Conservation (phyloP, 805 yeast species). For the Millerozyma acaciae region DNA sequence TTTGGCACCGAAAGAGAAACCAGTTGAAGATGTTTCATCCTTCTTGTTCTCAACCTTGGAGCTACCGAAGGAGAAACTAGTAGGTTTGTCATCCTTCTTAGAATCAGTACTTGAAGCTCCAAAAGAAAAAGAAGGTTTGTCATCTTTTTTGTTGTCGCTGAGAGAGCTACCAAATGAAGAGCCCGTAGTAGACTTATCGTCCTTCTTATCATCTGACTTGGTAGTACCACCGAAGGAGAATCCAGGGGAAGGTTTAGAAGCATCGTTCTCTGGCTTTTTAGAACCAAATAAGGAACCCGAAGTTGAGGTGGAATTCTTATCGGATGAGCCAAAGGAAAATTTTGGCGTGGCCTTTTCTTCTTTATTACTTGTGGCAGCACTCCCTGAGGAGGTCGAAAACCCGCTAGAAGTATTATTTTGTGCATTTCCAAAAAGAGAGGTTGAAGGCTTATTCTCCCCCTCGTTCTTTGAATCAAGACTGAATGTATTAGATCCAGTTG, state of each 20-base stretch:
- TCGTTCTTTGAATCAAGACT: constrained; percentile 10
- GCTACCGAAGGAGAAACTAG: constrained; percentile 16
- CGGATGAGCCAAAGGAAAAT: constrained; percentile 13
- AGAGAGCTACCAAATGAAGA: constrained; percentile 4
- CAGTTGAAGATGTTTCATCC: constrained; percentile 2
- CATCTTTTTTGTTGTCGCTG: constrained; percentile 13
- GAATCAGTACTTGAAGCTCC: constrained; percentile 15
- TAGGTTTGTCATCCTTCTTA: constrained; percentile 13
- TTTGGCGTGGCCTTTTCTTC: constrained; percentile 8
- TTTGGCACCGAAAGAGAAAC: constrained; percentile 16
- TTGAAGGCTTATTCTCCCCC: constrained; percentile 1
- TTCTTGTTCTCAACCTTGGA: not conserved
- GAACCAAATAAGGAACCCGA: constrained; percentile 2
- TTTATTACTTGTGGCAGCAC: too few relatives aligned
- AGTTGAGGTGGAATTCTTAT: too few relatives aligned
- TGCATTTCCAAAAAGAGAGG: constrained; percentile 1
- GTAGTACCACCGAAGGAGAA: constrained; percentile 17
- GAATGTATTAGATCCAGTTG: too few relatives aligned
- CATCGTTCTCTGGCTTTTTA: constrained; percentile 6
- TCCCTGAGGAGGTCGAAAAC: too few relatives aligned
- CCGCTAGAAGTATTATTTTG: too few relatives aligned
- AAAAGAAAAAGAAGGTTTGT: constrained; percentile 18
- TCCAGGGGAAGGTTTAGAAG: constrained; percentile 7
- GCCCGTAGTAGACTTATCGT: constrained; percentile 1
- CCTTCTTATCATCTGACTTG: constrained; percentile 11